Conservation (phyloP, 2,329 filamentous ascomycete species). For the Nannizzia gypsea region DNA sequence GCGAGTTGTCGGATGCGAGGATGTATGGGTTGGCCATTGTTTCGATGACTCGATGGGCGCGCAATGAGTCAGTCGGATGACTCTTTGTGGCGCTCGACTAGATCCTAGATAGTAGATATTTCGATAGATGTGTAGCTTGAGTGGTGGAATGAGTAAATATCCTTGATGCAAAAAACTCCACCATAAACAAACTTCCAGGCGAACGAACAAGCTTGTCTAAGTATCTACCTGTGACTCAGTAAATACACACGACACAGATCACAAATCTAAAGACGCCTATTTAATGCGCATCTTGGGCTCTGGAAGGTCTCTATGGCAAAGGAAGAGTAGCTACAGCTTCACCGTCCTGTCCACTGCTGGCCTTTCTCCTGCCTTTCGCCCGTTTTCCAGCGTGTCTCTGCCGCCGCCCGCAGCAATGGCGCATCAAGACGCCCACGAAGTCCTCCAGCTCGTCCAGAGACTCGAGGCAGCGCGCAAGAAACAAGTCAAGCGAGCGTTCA, state of each 20-base stretch:
- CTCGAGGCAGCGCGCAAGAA: conserved; percentile 49
- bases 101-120: not conserved
- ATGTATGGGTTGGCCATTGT: conserved; percentile 43
- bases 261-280: not conserved
- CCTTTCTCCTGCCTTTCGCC: not conserved
- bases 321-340: not conserved
- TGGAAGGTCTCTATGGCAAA: not conserved
- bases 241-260: not conserved
- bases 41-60: not conserved
- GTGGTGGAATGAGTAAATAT: too few relatives aligned
- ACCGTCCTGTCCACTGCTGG: not conserved
- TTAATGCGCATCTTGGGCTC: not conserved
- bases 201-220: too few relatives aligned
- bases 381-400: not conserved
- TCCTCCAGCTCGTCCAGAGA: conserved; percentile 52
- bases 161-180: too few relatives aligned
- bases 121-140: too few relatives aligned
- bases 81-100: not conserved
- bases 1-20: conserved; percentile 70
- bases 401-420: conserved; percentile 37
- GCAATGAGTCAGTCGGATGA: not conserved
- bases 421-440: conserved; percentile 56
- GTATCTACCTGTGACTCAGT: not conserved
- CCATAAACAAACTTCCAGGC: too few relatives aligned
- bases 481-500: conserved; percentile 49